Conservation (phyloP, 441 rosid species). For the Flueggea neowawraea region DNA sequence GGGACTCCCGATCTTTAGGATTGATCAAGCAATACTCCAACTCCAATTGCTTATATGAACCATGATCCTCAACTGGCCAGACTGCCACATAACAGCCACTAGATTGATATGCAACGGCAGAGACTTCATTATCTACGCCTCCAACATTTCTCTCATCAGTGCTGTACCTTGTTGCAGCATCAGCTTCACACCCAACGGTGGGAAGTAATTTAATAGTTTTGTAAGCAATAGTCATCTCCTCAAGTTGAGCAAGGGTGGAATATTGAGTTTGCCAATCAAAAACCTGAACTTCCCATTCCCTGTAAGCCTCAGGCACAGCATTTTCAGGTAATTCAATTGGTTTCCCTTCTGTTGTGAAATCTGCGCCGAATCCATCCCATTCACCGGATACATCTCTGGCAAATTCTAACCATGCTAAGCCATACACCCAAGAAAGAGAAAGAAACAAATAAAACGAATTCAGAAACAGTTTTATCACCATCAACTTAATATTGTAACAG, state of each 20-base stretch:
- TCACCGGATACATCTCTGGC: conserved; percentile 75
- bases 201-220: conserved; percentile 81
- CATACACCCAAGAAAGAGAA: background rate
- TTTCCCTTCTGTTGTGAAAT: conserved; percentile 57
- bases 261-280: conserved; percentile 98
- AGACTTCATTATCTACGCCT: conserved; percentile 11
- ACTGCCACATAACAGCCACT: conserved; percentile 71
- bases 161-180: conserved; percentile 77
- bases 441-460: background rate
- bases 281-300: conserved; percentile 95
- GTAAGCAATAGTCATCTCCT: conserved; percentile 36
- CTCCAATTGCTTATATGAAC: conserved; percentile 33
- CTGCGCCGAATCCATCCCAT: conserved; percentile 97
- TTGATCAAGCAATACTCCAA: conserved; percentile 78
- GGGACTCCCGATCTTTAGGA: conserved; percentile 76
- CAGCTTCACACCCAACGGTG: conserved; percentile 98
- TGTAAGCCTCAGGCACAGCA: conserved; percentile 85
- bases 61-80: conserved; percentile 43
- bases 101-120: conserved; percentile 63
- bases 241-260: conserved; percentile 69
- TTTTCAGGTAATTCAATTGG: conserved; percentile 80
- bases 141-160: conserved; percentile 41
- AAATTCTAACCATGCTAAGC: conserved; percentile 76
- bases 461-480: no score
- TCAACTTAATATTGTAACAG: no score